These are phyloP conservation scores for Entomortierella beljakovae DNA, from an alignment of 192 early-diverging fungal genomes.

Conservation along the genomic window DNA sequence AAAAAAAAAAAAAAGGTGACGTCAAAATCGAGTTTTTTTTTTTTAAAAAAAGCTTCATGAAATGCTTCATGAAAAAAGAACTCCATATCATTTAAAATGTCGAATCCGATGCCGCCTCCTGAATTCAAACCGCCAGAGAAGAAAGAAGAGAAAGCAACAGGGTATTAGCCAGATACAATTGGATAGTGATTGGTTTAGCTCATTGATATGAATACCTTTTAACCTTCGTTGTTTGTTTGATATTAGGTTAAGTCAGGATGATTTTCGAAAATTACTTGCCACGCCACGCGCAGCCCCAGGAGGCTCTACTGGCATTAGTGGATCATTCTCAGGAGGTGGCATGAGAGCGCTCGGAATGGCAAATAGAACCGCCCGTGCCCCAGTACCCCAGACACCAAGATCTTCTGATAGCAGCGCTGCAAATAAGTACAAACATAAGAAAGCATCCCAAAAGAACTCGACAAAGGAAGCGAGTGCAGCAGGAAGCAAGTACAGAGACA, in stretches of 20 bases:
- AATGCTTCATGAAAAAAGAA: too few species aligned
- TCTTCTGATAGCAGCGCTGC: slow-evolving; percentile 20
- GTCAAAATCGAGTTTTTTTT: too few species aligned
- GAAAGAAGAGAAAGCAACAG: slow-evolving; percentile 33
- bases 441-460: slow-evolving; percentile 28
- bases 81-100: slow-evolving; percentile 27
- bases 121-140: slow-evolving; percentile 46
- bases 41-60: too few species aligned
- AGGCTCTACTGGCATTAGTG: slow-evolving; percentile 46
- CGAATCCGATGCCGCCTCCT: slow-evolving; percentile 52
- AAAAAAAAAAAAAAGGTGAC: too few species aligned
- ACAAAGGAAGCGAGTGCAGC: slow-evolving; percentile 33
- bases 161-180: too few species aligned
- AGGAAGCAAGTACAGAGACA: slow-evolving; percentile 80
- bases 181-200: too few species aligned
- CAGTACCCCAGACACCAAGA: slow-evolving; percentile 27
- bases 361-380: slow-evolving; percentile 42
- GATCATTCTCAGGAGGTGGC: slow-evolving; percentile 58
- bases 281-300: slow-evolving; percentile 69
- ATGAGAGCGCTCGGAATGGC: slow-evolving; percentile 56
- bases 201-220: too few species aligned
- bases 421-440: slow-evolving; percentile 38
- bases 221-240: too few species aligned
- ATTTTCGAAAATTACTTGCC: slow-evolving; percentile 80
- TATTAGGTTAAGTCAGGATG: slow-evolving; percentile 76